phyloP scores from a whole-genome alignment of 441 rosid species.

The Raphanus hybrid region DNA sequence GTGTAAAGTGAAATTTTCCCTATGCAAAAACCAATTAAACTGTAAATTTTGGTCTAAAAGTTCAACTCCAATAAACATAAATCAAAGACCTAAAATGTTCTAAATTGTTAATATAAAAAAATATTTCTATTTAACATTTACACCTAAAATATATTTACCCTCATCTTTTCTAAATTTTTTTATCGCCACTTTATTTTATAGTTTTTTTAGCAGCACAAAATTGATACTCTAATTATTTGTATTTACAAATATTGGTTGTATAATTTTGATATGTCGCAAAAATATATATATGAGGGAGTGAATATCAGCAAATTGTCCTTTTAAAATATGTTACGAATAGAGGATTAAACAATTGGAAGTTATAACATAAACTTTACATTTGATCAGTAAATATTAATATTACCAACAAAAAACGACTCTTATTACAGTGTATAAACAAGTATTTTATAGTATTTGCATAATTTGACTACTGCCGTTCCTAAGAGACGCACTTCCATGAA shows the following conservation, averaged over 20 bases:
- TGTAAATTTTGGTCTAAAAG: background rate
- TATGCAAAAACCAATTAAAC: too few species aligned
- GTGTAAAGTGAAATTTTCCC: too few species aligned
- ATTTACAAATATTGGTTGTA: background rate
- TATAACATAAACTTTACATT: background rate
- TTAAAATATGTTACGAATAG: background rate
- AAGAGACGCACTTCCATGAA: slow-evolving; percentile 28
- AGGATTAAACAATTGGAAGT: background rate
- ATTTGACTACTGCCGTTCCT: background rate
- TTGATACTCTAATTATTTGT: background rate
- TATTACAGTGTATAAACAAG: background rate
- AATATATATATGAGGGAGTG: background rate
- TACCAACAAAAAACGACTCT: background rate
- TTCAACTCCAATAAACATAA: background rate
- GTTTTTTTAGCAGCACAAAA: too few species aligned
- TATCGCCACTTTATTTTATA: background rate
- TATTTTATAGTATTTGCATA: slow-evolving; percentile 2
- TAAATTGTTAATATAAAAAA: background rate
- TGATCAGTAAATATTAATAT: background rate
- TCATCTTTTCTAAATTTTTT: background rate
- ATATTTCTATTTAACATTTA: too few species aligned
- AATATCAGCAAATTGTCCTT: background rate
- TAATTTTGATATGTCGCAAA: background rate
- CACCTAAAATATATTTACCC: background rate
- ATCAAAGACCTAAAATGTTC: background rate